Evolutionary conservation across 73 alveolate genomes (phyloP).

Genomic region (Paramecium bursaria): DNA sequence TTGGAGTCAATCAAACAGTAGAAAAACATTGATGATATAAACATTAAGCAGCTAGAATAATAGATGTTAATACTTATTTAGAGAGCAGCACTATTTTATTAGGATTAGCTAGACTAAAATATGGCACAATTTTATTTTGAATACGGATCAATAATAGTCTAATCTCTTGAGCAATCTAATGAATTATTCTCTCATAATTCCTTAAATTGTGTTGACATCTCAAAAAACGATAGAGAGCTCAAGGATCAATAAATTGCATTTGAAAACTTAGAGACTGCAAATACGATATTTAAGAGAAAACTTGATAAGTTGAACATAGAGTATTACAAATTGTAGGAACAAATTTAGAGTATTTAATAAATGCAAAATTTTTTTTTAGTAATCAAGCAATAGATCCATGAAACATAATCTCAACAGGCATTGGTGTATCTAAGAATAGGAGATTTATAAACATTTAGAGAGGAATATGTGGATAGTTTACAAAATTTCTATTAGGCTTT

Average conservation of each 20-base stretch:
- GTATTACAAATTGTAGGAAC: conserved; percentile 7
- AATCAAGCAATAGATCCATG: background rate
- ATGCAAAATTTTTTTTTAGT: background rate
- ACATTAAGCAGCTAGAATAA: conserved; percentile 21
- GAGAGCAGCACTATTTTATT: conserved; percentile 40
- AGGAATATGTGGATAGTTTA: conserved; percentile 33
- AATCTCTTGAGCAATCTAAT: conserved; percentile 9
- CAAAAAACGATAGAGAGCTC: conserved; percentile 35
- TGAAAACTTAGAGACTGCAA: conserved; percentile 53
- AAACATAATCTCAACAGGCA: conserved; percentile 7
- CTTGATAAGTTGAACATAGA: conserved; percentile 44
- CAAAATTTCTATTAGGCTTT: conserved; percentile 19
- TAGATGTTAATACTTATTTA: conserved; percentile 4
- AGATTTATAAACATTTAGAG: conserved; percentile 44
- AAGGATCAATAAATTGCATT: conserved; percentile 42
- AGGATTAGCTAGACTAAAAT: conserved; percentile 46
- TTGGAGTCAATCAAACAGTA: conserved; percentile 5
- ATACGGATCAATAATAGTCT: conserved; percentile 32
- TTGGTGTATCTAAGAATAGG: conserved; percentile 19
- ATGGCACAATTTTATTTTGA: conserved; percentile 48
- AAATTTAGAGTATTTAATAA: background rate
- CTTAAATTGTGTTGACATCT: conserved; percentile 45
- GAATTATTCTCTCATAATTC: conserved; percentile 42
- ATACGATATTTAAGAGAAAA: conserved; percentile 14
- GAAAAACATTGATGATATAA: conserved; percentile 25